phyloP scores from a whole-genome alignment of 352 stramenopile species.

The Elongisporangium senticosum region DNA sequence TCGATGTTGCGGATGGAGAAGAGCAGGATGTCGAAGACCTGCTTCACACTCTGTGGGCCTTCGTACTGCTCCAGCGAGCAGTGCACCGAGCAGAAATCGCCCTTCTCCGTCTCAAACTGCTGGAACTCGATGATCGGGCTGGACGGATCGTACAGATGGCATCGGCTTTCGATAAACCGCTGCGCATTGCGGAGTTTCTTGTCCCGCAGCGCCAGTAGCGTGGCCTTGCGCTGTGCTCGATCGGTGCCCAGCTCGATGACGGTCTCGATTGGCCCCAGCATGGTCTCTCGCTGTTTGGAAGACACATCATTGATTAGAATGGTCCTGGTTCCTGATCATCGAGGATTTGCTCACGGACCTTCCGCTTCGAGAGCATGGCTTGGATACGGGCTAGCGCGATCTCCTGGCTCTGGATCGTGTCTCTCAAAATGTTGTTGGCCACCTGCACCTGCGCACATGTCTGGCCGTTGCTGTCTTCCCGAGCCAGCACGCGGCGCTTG shows the following conservation, averaged over 20 bases:
- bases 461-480: constrained; percentile 1
- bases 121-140: constrained; percentile 23
- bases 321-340: not conserved
- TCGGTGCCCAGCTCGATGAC: constrained; percentile 29
- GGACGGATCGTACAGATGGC: constrained; percentile 11
- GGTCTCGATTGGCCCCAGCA: constrained; percentile 22
- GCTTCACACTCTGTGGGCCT: constrained; percentile 23
- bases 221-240: constrained; percentile 15
- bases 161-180: constrained; percentile 18
- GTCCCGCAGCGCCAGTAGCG: constrained; percentile 16
- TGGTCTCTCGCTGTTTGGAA: constrained; percentile 2
- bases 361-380: constrained; percentile 14
- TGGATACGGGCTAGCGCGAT: constrained; percentile 22
- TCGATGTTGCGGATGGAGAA: constrained; percentile 58
- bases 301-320: not conserved
- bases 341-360: constrained; percentile 6
- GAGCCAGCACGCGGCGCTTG: constrained; percentile 16
- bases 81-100: constrained; percentile 36
- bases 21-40: constrained; percentile 43
- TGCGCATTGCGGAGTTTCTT: constrained; percentile 17
- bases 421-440: constrained; percentile 12
- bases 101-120: constrained; percentile 33
- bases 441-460: constrained; percentile 8
- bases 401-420: constrained; percentile 22
- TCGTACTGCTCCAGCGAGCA: constrained; percentile 46